A percentile compares a stretch with the other conserved stretches of the same genome.
phyloP scores from a whole-genome alignment of 228 moss, liverwort and hornwort species.

The Sphagnum fallax region DNA sequence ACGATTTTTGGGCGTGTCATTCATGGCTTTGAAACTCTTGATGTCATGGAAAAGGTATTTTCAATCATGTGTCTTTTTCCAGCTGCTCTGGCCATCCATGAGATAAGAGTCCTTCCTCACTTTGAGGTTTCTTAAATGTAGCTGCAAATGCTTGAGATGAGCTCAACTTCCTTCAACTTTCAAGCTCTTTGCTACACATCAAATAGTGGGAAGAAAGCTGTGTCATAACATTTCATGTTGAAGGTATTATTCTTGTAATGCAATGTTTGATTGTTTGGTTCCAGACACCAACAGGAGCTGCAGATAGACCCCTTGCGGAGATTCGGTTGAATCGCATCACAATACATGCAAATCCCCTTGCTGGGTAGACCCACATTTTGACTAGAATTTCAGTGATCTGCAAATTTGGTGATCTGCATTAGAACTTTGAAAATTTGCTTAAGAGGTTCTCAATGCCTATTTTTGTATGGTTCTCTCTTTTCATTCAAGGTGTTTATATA shows the following conservation, averaged over 20 bases:
- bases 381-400: background rate
- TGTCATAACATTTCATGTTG: background rate
- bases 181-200: too few species aligned
- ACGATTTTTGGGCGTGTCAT: constrained; percentile 96
- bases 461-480: too few species aligned
- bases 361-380: constrained; percentile 39
- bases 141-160: too few species aligned
- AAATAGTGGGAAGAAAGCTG: too few species aligned
- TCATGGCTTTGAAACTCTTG: constrained; percentile 93
- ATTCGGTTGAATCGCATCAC: constrained; percentile 88
- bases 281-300: constrained; percentile 92
- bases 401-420: too few species aligned
- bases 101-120: too few species aligned
- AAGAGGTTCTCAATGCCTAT: too few species aligned
- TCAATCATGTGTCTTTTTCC: too few species aligned
- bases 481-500: too few species aligned
- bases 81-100: background rate
- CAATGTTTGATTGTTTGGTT: background rate
- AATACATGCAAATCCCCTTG: constrained; percentile 92
- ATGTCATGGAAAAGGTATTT: constrained; percentile 96
- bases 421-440: too few species aligned
- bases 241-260: background rate
- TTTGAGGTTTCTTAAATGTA: too few species aligned
- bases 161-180: too few species aligned
- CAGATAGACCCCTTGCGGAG: constrained; percentile 96